Base-by-base conservation (phyloP, 345 rosid genomes). In the Euphorbia tirucalli region DNA sequence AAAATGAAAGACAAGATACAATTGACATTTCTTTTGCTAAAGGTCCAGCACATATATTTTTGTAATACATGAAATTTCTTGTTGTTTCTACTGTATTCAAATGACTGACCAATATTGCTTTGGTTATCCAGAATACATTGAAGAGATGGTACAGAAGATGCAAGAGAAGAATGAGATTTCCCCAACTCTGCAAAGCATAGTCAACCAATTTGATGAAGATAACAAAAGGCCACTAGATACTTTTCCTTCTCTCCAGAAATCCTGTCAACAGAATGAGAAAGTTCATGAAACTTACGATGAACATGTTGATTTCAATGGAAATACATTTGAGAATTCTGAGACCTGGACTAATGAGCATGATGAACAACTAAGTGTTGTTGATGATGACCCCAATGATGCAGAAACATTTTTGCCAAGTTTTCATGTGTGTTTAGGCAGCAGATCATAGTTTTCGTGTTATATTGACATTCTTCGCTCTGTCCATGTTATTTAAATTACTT, bases 1-100 rank as follows among this genome's bases (percentile, higher is more conserved):
- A 80, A 76, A 71, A 71, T 39, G 87, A 87, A 57, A 77, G 67
- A 73, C 76, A 83, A 60, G 93, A 89, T 71, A 71, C 80, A 24
- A 75, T 89, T 72, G 98, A 94, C 80, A 86, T 92, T 71, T 80
- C 92, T 55, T 94, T 94, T 60, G 85, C 87, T 55, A 84, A 73
- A 92, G 97, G 98, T 93, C 41, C 74, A 86, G 22, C 11, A 2
- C 16, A 32, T 5, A 68, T 54, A 59, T 25, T 59, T 83, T 75
- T 63, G 48, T 50, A 19, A 11, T 19, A 6, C 7, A 30, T 66
- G 9, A 41, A 28, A 10, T 76, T 71, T 49, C 28, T 66, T 61
- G 19, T 62, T 65, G 2, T 30, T 59, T 46, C 24, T 63, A 21
- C n/a, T 28, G 8, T 61, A 25, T 57, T 28, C 71, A 32, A 56